Conservation (phyloP, 306 rosid species). For the Prinsepia uniflora region DNA sequence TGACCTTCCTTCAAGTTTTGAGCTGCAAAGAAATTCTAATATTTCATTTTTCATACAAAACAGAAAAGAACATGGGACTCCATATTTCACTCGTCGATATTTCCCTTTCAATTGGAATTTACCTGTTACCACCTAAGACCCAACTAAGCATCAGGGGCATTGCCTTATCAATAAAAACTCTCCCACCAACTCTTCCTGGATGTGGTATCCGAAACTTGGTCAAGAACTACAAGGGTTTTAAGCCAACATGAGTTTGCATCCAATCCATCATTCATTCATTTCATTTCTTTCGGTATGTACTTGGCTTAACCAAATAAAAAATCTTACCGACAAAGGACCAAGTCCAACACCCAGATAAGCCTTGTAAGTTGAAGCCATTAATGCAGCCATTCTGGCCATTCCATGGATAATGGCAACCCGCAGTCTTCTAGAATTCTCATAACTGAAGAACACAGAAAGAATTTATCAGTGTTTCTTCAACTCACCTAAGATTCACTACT, state of each 20-base stretch:
- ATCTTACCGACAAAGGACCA: constrained; percentile 79
- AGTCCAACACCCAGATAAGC: constrained; percentile 92
- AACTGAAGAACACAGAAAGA: constrained; percentile 36
- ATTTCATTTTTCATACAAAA: not conserved
- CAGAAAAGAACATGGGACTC: too few species aligned
- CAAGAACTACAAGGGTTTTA: constrained; percentile 56
- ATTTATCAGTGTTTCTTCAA: not conserved
- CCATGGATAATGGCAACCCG: constrained; percentile 83
- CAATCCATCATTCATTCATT: constrained; percentile 11
- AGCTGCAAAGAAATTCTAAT: constrained; percentile 47
- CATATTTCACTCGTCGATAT: not conserved
- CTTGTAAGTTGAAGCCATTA: constrained; percentile 92
- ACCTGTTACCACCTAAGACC: constrained; percentile 98
- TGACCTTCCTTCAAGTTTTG: constrained; percentile 89
- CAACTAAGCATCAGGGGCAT: constrained; percentile 94
- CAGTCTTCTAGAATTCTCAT: constrained; percentile 66
- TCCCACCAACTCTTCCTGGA: constrained; percentile 93
- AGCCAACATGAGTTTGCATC: constrained; percentile 10
- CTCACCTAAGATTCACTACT: not conserved
- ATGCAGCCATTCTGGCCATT: constrained; percentile 99
- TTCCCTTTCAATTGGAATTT: constrained; percentile 3
- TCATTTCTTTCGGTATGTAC: constrained; percentile 9
- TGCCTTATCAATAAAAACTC: constrained; percentile 60
- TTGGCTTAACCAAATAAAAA: not conserved
- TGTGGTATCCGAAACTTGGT: constrained; percentile 88